These are phyloP conservation scores for Fusarium drepaniforme DNA, from an alignment of 2,329 filamentous ascomycete species.

Conservation along the genomic window DNA sequence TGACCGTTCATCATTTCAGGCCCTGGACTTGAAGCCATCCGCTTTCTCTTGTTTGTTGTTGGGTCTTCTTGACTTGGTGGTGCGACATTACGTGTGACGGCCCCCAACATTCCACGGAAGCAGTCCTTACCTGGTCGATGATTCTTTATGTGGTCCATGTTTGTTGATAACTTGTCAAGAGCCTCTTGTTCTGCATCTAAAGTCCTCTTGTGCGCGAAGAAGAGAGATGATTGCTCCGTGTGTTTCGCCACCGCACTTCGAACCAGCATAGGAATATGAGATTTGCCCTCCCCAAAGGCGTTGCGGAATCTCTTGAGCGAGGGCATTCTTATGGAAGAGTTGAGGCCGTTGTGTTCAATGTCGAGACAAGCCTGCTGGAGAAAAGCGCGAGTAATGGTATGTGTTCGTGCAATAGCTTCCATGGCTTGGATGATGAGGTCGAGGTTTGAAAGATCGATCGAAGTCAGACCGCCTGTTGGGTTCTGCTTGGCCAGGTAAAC, in stretches of 20 bases:
- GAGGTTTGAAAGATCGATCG: slow-evolving; percentile 62
- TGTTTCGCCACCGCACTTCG: slow-evolving; percentile 58
- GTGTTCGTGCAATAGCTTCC: slow-evolving; percentile 79
- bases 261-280: slow-evolving; percentile 62
- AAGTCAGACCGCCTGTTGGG: slow-evolving; percentile 69
- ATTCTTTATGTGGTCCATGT: background rate
- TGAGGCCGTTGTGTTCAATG: slow-evolving; percentile 68
- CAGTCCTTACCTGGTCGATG: slow-evolving; percentile 40
- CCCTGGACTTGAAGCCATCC: slow-evolving; percentile 44
- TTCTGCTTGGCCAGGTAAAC: slow-evolving; percentile 80
- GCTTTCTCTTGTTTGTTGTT: slow-evolving; percentile 49
- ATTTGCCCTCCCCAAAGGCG: slow-evolving; percentile 44
- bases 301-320: slow-evolving; percentile 49
- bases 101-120: slow-evolving; percentile 50
- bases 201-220: slow-evolving; percentile 37
- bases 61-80: slow-evolving; percentile 23
- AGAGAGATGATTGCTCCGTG: slow-evolving; percentile 53
- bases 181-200: slow-evolving; percentile 18
- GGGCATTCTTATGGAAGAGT: slow-evolving; percentile 51
- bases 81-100: slow-evolving; percentile 47
- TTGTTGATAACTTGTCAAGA: slow-evolving; percentile 2
- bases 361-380: slow-evolving; percentile 89
- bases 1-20: slow-evolving; percentile 26
- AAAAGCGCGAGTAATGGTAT: slow-evolving; percentile 84
- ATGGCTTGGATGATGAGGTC: slow-evolving; percentile 85